Percentiles rank a stretch among this genome's conserved stretches.
Evolutionary conservation across 352 stramenopile species (phyloP).

Genomic region (Aphanomyces stellatus): DNA sequence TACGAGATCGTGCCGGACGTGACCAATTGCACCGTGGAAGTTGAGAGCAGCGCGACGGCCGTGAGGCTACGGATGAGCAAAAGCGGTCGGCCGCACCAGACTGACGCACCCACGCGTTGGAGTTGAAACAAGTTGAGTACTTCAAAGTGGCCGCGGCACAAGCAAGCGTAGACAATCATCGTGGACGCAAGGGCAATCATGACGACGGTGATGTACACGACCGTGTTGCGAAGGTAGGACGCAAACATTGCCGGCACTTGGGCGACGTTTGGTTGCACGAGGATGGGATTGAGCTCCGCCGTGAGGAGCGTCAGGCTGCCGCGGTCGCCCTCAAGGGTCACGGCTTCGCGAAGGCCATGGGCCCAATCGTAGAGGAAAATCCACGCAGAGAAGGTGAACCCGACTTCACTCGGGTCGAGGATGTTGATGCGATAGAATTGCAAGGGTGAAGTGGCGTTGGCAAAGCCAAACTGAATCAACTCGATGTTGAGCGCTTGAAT

Average conservation of each 20-base stretch:
- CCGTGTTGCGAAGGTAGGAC: not conserved
- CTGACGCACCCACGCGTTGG: not conserved
- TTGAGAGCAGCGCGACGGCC: not conserved
- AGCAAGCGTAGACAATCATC: not conserved
- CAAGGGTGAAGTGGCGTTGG: not conserved
- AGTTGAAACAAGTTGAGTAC: constrained; percentile 7
- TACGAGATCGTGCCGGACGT: not conserved
- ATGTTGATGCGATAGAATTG: not conserved
- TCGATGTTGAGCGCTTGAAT: not conserved
- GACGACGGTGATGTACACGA: not conserved
- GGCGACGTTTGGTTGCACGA: not conserved
- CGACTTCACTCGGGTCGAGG: not conserved
- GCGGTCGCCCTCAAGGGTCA: not conserved
- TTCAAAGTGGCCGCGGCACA: not conserved
- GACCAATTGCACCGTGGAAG: not conserved
- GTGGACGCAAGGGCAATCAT: constrained; percentile 1
- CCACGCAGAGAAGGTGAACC: not conserved
- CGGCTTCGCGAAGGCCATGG: not conserved
- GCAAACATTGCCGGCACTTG: not conserved
- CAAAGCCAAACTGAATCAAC: not conserved
- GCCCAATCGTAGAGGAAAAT: constrained; percentile 2
- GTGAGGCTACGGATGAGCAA: constrained; percentile 3
- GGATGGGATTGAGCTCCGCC: not conserved
- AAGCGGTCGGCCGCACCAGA: constrained; percentile 1
- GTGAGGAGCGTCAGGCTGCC: not conserved